Base-by-base conservation (phyloP, 2,329 filamentous ascomycete genomes). In the Huntiella moniliformis region DNA sequence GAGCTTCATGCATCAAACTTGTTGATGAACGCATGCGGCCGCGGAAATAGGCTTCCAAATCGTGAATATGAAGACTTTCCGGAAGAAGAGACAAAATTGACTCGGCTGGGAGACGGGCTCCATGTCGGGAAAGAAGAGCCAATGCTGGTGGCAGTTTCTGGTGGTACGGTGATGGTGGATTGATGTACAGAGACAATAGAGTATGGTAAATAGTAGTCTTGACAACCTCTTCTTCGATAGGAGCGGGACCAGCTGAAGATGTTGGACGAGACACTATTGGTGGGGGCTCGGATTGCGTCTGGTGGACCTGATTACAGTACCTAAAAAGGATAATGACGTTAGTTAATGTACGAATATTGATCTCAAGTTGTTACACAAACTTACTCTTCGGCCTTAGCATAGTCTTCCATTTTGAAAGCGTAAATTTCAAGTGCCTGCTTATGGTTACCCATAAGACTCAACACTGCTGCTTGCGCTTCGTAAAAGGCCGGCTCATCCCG, bases 351-450 rank as follows among this genome's bases (percentile, higher is more conserved):
- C 4, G 17, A 38, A 52, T 58, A 42, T 46, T 61, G 51, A 36
- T 38, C n/a, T 13, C 22, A 22, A 15, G 6, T 28, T 28, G 8
- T 17, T 7, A 1, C 45, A 18, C 18, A 42, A 40, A 67, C 77
- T 51, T 65, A 94, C 79, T 94, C 85, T 71, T 98, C 91, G 31
- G 91, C 91, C 61, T 94, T 96, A 10, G 65, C 67, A 51, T 83
- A 88, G 59, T 94, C 80, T 53, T 82, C 67, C 60, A 98, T 74
- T 60, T 88, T 91, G 63, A 95, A 98, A 22, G 96, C 88, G 58
- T 94, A 98, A 44, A 98, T 94, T 58, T 91, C 82, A n/a, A 98
- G 66, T 0, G 91, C 91, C 61, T 96, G 86, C 57, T 85, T 87
- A 63, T 98, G 87, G 55, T 88, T 81, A 5, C 84, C 85, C 83